phyloP scores from a whole-genome alignment of 306 rosid genomes.

The Betula pendula region DNA sequence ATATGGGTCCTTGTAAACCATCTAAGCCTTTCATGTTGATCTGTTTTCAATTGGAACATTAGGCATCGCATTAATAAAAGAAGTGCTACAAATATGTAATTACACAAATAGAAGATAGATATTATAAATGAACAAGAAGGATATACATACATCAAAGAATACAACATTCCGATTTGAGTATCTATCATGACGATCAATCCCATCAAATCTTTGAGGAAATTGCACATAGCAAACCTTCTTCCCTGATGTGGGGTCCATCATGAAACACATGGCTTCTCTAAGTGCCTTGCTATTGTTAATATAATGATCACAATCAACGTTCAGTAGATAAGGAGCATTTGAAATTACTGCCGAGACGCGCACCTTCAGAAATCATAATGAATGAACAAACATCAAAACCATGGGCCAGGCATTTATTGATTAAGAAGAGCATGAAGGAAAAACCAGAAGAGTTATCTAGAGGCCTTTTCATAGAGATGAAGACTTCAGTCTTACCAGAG shows the following conservation, averaged over 20 bases:
- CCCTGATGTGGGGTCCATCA: slow-evolving; percentile 97
- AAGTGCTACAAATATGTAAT: not conserved
- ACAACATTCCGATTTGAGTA: slow-evolving; percentile 96
- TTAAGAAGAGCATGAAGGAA: slow-evolving; percentile 2
- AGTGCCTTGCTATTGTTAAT: slow-evolving; percentile 97
- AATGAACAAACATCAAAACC: slow-evolving; percentile 23
- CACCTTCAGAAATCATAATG: slow-evolving; percentile 45
- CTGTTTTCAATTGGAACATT: slow-evolving; percentile 46
- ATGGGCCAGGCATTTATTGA: not conserved
- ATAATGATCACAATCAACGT: slow-evolving; percentile 97
- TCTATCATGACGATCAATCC: slow-evolving; percentile 93
- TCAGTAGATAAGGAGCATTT: slow-evolving; percentile 87
- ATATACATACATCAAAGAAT: slow-evolving; percentile 81
- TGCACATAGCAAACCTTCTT: slow-evolving; percentile 93
- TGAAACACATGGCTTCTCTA: slow-evolving; percentile 97
- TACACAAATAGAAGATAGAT: not conserved
- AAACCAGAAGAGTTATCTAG: not conserved
- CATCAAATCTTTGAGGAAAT: slow-evolving; percentile 97
- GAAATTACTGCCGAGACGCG: slow-evolving; percentile 86
- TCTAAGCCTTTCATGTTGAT: slow-evolving; percentile 98
- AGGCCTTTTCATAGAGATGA: not conserved
- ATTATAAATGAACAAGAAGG: slow-evolving; percentile 1
- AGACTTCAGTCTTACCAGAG: slow-evolving; percentile 58
- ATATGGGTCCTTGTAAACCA: slow-evolving; percentile 95
- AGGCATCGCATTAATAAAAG: slow-evolving; percentile 21